Percentiles rank a stretch among this genome's conserved stretches.
Conservation (phyloP, 768 basidiomycete species). For the Kwoniella sp. region DNA sequence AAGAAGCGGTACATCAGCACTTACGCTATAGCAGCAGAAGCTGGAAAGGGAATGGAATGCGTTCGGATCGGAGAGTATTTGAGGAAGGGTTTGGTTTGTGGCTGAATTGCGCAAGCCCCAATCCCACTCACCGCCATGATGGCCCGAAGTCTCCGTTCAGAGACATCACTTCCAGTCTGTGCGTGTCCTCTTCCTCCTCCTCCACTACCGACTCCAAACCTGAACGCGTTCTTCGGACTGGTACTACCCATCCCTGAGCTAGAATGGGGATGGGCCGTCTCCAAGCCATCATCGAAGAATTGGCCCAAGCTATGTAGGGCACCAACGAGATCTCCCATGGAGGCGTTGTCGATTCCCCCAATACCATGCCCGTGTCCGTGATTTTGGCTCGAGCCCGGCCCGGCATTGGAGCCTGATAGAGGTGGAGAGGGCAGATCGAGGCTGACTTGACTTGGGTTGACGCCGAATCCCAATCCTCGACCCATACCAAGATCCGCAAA, state of each 20-base stretch:
- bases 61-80: no score
- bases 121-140: slow-evolving; percentile 52
- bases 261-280: slow-evolving; percentile 3
- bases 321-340: slow-evolving; percentile 66
- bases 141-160: slow-evolving; percentile 43
- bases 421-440: slow-evolving; percentile 50
- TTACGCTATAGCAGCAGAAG: no score
- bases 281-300: slow-evolving; percentile 56
- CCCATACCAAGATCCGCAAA: slow-evolving; percentile 58
- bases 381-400: neutral
- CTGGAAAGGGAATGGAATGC: no score
- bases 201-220: slow-evolving; percentile 7
- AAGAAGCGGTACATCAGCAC: neutral
- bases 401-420: neutral
- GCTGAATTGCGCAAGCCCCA: no score
- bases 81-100: no score
- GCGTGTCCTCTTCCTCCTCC: slow-evolving; percentile 21
- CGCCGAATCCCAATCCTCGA: slow-evolving; percentile 47
- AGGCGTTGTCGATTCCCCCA: slow-evolving; percentile 43
- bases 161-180: slow-evolving; percentile 27
- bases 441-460: slow-evolving; percentile 44
- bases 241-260: neutral
- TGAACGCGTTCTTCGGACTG: slow-evolving; percentile 2
- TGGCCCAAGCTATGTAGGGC: slow-evolving; percentile 56
- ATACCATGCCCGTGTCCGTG: slow-evolving; percentile 5